Percentiles rank a stretch among this genome's conserved stretches.
phyloP scores from a whole-genome alignment of 768 basidiomycete species.

The Pleurotus ostreatus region DNA sequence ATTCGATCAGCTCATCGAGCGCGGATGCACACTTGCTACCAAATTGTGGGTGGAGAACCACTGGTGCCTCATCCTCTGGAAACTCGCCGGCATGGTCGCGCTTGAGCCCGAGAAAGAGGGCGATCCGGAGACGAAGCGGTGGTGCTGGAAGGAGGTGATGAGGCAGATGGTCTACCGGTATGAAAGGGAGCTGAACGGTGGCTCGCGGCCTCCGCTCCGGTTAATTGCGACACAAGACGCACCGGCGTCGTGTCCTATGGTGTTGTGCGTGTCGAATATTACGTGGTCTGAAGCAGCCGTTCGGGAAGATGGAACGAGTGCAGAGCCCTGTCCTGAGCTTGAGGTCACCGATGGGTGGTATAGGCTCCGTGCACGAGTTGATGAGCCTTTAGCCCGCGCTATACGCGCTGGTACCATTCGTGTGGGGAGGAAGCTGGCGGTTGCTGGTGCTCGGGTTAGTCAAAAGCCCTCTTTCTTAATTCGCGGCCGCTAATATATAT shows the following conservation, averaged over 20 bases:
- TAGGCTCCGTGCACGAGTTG: constrained; percentile 70
- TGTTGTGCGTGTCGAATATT: constrained; percentile 80
- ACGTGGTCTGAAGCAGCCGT: constrained; percentile 40
- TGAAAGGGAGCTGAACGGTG: constrained; percentile 78
- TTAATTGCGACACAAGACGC: constrained; percentile 82
- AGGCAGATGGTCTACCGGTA: constrained; percentile 87
- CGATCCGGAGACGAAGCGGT: constrained; percentile 44
- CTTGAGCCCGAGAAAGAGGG: constrained; percentile 62
- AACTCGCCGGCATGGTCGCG: constrained; percentile 79
- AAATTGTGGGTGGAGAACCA: constrained; percentile 89
- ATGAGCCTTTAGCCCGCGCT: constrained; percentile 69
- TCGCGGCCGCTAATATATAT: too few relatives aligned
- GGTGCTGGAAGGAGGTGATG: constrained; percentile 83
- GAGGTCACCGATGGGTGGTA: constrained; percentile 99
- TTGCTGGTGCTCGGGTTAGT: constrained; percentile 72
- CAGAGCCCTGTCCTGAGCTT: constrained; percentile 50
- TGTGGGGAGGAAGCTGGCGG: constrained; percentile 79
- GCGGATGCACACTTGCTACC: constrained; percentile 66
- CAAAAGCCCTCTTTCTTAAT: too few relatives aligned
- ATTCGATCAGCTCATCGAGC: constrained; percentile 45
- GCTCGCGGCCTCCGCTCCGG: constrained; percentile 77
- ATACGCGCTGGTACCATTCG: constrained; percentile 59
- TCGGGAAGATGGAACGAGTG: constrained; percentile 31
- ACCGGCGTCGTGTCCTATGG: constrained; percentile 73
- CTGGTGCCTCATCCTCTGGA: constrained; percentile 91